Base-by-base conservation (phyloP, 1,284 basidiomycete species). In the Leccinum solheimii region DNA sequence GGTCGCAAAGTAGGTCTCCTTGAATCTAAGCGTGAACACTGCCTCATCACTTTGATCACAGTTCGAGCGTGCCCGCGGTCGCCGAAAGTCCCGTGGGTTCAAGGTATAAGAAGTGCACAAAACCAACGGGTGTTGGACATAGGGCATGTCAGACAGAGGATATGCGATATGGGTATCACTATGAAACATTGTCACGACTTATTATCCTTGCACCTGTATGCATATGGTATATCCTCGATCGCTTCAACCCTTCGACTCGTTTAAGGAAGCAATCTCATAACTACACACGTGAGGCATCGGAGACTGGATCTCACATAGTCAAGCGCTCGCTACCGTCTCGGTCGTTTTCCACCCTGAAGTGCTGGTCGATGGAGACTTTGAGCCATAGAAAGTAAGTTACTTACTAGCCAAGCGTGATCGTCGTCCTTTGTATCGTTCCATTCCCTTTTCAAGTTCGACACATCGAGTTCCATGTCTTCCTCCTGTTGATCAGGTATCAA, bases 71-170 rank as follows among this genome's bases (percentile, higher is more conserved):
- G 91, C 79, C 78, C 94, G 94, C 88, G 94, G 94, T 84, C 91
- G 94, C 85, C 87, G 94, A 91, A 91, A 92, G 85, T 93, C 91
- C 62, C 89, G 88, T 79, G 91, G 90, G 71, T 93, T 92, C 90
- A 93, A 92, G 82, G 91, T 93, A 67, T 93, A 89, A 86, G 67
- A 53, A 60, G 58, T 57, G 53, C 45, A 60, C 69, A 74, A 74
- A 74, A 72, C 53, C 65, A 61, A 64, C 63, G 58, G 34, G 50
- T 48, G 64, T 69, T 55, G 62, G 64, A 64, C 55, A 62, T 67
- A 56, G 61, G 58, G 54, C 63, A 59, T 57, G 62, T 60, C 63
- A 45, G 52, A 36, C 60, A 55, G 66, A 66, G 64, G 72, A 59
- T 66, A 67, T 68, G 73, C 68, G 63, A 64, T 72, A 67, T 72